Percentiles rank a stretch among this genome's conserved stretches.
phyloP scores from a whole-genome alignment of 129 eudicot species.

The Centrapalus pauciflorus region DNA sequence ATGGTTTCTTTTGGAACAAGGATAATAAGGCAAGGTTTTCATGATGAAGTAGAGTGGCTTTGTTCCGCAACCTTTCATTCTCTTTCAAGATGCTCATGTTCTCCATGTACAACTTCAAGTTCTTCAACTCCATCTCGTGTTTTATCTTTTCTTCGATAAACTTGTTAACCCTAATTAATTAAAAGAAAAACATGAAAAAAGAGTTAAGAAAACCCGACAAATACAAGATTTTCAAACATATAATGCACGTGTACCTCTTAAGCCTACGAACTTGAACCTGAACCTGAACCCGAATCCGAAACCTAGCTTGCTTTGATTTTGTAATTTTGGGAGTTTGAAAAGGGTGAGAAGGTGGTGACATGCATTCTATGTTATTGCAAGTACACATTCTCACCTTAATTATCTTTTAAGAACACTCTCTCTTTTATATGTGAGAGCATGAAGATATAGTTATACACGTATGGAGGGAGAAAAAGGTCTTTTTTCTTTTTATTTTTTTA shows the following conservation, averaged over 20 bases:
- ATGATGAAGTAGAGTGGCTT: conserved; percentile 45
- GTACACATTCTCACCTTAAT: conserved; percentile 31
- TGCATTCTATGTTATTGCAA: conserved; percentile 25
- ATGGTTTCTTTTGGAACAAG: conserved; percentile 40
- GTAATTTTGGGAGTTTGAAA: conserved; percentile 25
- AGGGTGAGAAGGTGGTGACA: conserved; percentile 31
- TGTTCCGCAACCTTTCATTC: conserved; percentile 55
- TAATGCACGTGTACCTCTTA: conserved; percentile 35
- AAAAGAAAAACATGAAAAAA: background rate
- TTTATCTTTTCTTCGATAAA: conserved; percentile 26
- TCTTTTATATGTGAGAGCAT: no score
- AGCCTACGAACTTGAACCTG: conserved; percentile 49
- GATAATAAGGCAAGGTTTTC: conserved; percentile 56
- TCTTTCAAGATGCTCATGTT: conserved; percentile 54
- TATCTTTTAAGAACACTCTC: conserved; percentile 12
- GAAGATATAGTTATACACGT: no score
- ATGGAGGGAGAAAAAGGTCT: no score
- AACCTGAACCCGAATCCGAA: conserved; percentile 28
- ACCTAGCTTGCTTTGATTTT: conserved; percentile 29
- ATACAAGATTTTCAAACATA: background rate
- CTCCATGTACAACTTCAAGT: conserved; percentile 50
- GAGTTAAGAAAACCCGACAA: background rate
- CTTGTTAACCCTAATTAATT: conserved; percentile 37
- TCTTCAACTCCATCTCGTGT: conserved; percentile 36
- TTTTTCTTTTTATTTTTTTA: no score